Conservation (phyloP, 1,139 yeast genomes). For the Komagataea norvegica region DNA sequence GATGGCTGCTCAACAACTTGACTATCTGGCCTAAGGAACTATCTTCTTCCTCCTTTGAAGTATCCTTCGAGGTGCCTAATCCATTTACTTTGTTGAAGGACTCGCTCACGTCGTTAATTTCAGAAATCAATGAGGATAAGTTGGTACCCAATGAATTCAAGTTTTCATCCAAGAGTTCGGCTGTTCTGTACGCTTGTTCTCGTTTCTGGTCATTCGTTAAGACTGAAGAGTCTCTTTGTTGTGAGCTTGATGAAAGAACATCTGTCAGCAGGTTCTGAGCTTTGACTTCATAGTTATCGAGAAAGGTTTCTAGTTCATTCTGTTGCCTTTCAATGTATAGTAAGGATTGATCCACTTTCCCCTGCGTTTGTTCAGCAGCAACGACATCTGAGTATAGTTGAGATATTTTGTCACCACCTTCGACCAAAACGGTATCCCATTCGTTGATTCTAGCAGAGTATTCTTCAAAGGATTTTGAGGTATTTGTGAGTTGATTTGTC, state of each 20-base stretch:
- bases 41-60: constrained; percentile 24
- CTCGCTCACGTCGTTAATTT: constrained; percentile 82
- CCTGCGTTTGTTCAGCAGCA: constrained; percentile 81
- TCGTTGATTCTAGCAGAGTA: constrained; percentile 71
- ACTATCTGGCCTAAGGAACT: constrained; percentile 61
- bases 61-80: constrained; percentile 26
- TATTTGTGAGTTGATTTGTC: constrained; percentile 78
- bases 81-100: constrained; percentile 59
- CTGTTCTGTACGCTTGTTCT: constrained; percentile 83
- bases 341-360: constrained; percentile 80
- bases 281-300: constrained; percentile 82
- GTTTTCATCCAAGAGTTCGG: constrained; percentile 80
- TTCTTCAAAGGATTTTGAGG: constrained; percentile 69
- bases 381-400: constrained; percentile 73
- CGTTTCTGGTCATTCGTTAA: constrained; percentile 69
- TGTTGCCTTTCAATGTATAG: constrained; percentile 88
- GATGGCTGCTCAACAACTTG: constrained; percentile 78
- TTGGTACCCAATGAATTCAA: constrained; percentile 73
- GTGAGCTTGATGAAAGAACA: constrained; percentile 33
- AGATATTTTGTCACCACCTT: constrained; percentile 81
- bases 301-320: constrained; percentile 76
- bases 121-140: constrained; percentile 70
- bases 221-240: constrained; percentile 23
- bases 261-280: constrained; percentile 55
- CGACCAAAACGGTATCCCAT: constrained; percentile 83